Conservation (phyloP, 208 protist genomes). For the Acanthamoeba pearcei region DNA sequence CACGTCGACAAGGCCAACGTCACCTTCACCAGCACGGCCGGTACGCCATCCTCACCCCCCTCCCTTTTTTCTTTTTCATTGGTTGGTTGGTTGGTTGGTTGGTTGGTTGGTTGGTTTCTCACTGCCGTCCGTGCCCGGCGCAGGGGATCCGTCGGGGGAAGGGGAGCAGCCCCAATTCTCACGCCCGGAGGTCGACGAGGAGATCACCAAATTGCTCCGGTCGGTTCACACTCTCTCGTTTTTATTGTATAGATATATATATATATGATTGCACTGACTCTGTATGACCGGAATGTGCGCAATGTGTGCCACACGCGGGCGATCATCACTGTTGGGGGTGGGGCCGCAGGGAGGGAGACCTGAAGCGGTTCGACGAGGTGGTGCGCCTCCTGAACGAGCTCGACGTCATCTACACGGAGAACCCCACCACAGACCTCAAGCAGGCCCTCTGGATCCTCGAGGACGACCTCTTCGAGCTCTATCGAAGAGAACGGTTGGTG, state of each 20-base stretch:
- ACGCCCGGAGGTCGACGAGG: slow-evolving; percentile 8
- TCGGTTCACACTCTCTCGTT: neutral
- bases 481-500: neutral
- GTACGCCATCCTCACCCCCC: neutral
- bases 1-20: slow-evolving; percentile 16
- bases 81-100: too few relatives aligned
- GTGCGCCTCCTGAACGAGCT: neutral
- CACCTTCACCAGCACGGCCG: neutral
- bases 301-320: too few relatives aligned
- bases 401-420: neutral
- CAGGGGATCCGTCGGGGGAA: neutral
- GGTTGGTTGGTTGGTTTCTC: too few relatives aligned
- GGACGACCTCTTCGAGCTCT: neutral
- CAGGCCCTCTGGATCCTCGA: slow-evolving; percentile 12
- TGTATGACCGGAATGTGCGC: too few relatives aligned
- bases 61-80: neutral
- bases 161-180: neutral
- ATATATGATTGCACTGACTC: too few relatives aligned
- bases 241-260: too few relatives aligned
- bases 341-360: neutral
- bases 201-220: neutral
- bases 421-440: neutral
- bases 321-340: too few relatives aligned
- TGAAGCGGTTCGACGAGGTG: slow-evolving; percentile 9
- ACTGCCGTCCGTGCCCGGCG: neutral